Base-by-base conservation (phyloP, 305 asterid genomes). In the Euphrasia arctica region DNA sequence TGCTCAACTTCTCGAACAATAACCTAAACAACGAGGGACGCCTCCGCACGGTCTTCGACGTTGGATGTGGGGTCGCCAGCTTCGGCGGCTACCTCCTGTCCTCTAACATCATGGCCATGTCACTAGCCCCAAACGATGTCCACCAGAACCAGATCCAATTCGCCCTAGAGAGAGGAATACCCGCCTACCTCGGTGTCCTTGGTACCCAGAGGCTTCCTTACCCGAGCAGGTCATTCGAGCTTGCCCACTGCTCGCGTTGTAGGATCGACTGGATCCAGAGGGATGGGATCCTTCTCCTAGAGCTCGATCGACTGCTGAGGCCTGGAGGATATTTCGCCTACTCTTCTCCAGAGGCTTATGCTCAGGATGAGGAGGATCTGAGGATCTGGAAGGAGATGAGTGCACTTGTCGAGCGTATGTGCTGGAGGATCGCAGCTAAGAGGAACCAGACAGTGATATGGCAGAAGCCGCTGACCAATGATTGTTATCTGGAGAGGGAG, bases 61-160 rank as follows among this genome's bases (percentile, higher is more conserved):
- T 87, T 36, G 96, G 96, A 39, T 87, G 96, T 62, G 96, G 96
- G 57, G 95, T 89, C 43, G 96, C 96, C 32, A 89, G 96, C 74
- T 89, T 87, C 67, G 96, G 96, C 36, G 96, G 81, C 51, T 89
- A 87, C 77, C 95, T 89, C 63, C 91, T 89, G 47, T 75, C 95
- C 29, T 89, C 95, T 5, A 79, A 83, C 62, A 83, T 89, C 63
- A 70, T 89, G 64, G 63, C 96, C 32, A 87, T 89, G 96, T 89
- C 95, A 55, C 72, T 89, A 58, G 96, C 96, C 54, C 96, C 96
- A 0, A 89, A 89, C 51, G 96, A 89, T 60, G 96, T 89, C 64
- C 96, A 89, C 80, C 95, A 89, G 70, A 89, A 89, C 70, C 96
- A 89, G 73, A 89, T 89, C 76, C 96, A 89, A 62, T 89, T 89